These are phyloP conservation scores for Trametes maxima DNA, from an alignment of 768 basidiomycete species.

Conservation along the genomic window DNA sequence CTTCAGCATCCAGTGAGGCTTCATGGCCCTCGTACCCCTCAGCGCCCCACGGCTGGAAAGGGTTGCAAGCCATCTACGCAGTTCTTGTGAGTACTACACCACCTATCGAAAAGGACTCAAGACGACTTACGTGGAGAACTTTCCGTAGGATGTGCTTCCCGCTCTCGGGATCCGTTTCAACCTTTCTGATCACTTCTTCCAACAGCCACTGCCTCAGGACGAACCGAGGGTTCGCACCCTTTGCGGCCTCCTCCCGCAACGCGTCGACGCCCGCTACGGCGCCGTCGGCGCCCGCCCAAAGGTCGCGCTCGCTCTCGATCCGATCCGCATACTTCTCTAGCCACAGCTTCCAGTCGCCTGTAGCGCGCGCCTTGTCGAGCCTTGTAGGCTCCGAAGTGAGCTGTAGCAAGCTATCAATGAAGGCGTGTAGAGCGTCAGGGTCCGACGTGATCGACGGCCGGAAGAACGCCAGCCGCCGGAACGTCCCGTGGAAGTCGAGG, in stretches of 20 bases:
- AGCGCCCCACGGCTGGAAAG: conserved; percentile 88
- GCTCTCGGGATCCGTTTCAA: conserved; percentile 64
- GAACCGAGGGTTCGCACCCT: conserved; percentile 82
- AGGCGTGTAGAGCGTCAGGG: conserved; percentile 38
- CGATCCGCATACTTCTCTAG: conserved; percentile 61
- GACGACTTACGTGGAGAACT: conserved; percentile 70
- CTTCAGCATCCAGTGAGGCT: conserved; percentile 55
- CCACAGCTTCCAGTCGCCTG: conserved; percentile 62
- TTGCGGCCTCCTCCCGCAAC: conserved; percentile 53
- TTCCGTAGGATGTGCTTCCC: conserved; percentile 75
- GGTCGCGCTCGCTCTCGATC: conserved; percentile 51
- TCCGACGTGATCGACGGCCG: conserved; percentile 38
- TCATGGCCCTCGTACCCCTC: conserved; percentile 54
- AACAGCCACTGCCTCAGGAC: conserved; percentile 94
- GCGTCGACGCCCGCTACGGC: conserved; percentile 40
- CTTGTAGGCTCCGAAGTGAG: conserved; percentile 49
- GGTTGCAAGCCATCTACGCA: conserved; percentile 81
- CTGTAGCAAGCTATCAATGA: conserved; percentile 48
- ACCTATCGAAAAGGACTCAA: neutral
- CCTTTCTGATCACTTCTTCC: conserved; percentile 84
- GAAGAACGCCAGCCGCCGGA: conserved; percentile 74
- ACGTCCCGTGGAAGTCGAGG: conserved; percentile 89
- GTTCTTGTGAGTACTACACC: neutral
- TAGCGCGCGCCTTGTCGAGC: conserved; percentile 48
- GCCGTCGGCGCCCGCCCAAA: conserved; percentile 42